Base-by-base conservation (phyloP, 129 eudicot species). In the Tagetes erecta region DNA sequence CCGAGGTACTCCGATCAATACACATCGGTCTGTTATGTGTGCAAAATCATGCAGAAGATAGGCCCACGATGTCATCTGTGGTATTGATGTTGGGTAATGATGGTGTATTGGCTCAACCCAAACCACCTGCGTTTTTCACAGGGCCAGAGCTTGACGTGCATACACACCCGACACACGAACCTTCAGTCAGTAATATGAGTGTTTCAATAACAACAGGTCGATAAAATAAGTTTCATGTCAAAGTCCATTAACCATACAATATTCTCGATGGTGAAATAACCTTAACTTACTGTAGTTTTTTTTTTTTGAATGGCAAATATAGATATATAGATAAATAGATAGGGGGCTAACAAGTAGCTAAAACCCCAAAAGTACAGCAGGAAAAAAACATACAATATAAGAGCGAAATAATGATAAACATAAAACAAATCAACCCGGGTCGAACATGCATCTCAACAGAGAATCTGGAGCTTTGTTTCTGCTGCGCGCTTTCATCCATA, bases 1-100 rank as follows among this genome's bases (percentile, higher is more conserved):
- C 39, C 8, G 70, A 81, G 65, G 81, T 76, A 31, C 12, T 81
- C 3, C 77, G 73, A 9, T 50, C 77, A 13, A 63, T 76, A 45
- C 81, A 81, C 35, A 47, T 81, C 0, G 75, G 82, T 36, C 62
- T 81, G 27, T 37, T 76, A 31, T 81, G 85, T 64, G 81, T 81
- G 49, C 85, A 81, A 58, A 68, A 76, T 64, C 37, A 53, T 56
- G 74, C 85, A 46, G 67, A 71, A 71, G 85, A 81, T 36, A 76
- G 85, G 14, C 85, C 82, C 33, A 76, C 34, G 10, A 76, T 81
- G 82, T 56, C 85, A 8, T 42, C 77, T 33, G 79, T 81, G 13
- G 71, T 76, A 12, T 59, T 66, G 70, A 71, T 72, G 79, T 58
- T 81, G 27, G 73, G 68, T 31, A 58, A 75, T 3, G 78, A 81